These are phyloP conservation scores for Sclerotinia sclerotiorum DNA, from an alignment of 2,329 filamentous ascomycete species.

Conservation along the genomic window DNA sequence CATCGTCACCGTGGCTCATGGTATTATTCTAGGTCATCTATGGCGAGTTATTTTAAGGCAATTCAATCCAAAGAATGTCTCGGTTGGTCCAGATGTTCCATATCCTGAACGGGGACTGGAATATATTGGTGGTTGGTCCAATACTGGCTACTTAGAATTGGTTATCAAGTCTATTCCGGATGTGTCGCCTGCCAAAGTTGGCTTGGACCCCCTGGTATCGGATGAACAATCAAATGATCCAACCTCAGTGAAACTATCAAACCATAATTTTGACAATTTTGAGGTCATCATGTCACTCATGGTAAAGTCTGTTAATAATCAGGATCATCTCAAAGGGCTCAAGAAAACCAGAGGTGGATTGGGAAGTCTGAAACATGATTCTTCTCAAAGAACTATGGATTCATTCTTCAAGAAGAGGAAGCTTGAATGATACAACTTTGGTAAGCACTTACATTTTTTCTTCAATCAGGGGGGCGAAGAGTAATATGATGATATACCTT, in stretches of 20 bases:
- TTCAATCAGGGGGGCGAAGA: constrained; percentile 26
- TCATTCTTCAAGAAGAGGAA: constrained; percentile 70
- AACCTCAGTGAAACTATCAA: not conserved
- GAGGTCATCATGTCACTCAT: constrained; percentile 46
- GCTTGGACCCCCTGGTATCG: not conserved
- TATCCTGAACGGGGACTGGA: constrained; percentile 43
- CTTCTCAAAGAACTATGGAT: constrained; percentile 72
- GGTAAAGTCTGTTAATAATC: constrained; percentile 65
- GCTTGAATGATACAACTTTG: constrained; percentile 24
- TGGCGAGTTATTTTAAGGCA: constrained; percentile 61
- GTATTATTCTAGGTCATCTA: constrained; percentile 72
- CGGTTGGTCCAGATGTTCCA: constrained; percentile 46
- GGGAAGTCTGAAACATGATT: constrained; percentile 74
- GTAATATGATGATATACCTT: constrained; percentile 67
- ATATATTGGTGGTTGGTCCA: constrained; percentile 61
- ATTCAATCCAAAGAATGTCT: constrained; percentile 44
- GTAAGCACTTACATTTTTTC: constrained; percentile 28
- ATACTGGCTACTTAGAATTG: constrained; percentile 57
- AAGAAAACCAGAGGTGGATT: constrained; percentile 82
- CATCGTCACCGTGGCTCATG: constrained; percentile 76
- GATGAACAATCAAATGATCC: not conserved
- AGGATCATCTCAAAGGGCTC: constrained; percentile 69
- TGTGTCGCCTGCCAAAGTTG: constrained; percentile 3
- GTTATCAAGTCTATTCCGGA: constrained; percentile 30
- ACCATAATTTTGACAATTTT: constrained; percentile 28